Evolutionary conservation across 805 yeast genomes (phyloP), one percentile per base, ranked within the genome.

Genomic region (Myxozyma vanderwaltii): DNA sequence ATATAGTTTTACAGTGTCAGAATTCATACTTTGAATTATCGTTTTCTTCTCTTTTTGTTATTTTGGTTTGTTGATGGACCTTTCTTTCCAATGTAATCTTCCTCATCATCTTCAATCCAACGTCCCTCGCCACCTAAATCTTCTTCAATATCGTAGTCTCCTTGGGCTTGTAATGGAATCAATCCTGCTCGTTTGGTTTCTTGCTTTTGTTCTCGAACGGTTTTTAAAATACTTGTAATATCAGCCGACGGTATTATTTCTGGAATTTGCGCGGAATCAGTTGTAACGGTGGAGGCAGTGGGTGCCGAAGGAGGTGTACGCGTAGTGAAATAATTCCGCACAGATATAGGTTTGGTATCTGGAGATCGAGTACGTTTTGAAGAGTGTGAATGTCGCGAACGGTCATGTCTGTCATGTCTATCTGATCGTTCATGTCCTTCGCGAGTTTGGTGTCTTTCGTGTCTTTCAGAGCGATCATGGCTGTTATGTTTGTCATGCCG

Each of bases 51-150:
- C 21, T 27, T 24, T 4, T 36, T 48, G 10, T n/a, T 8, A 13
- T 15, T 19, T 36, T 56, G 47, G 43, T 49, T 23, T 23, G 51
- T 53, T 26, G 53, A 54, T 6, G 46, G 40, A 41, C 51, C 61
- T 17, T 56, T 54, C 45, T 35, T 36, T 6, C 45, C 49, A 33
- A 41, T 41, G 21, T 39, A 23, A 21, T 58, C 59, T 21, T 61
- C 63, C n/a, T 61, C 66, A 13, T 63, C 65, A 19, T 63, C 67
- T n/a, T 62, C 65, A 38, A 51, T 24, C 67, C 67, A 63, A 26
- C 66, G 47, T 4, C 67, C 67, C 46, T 63, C 67, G 24, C 61
- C 67, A 13, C 67, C 67, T 15, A 63, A 26, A 40, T 62, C 66
- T 8, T 33, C 38, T 13, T 63, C 67, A 38, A 63, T 62, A 24